phyloP scores from a whole-genome alignment of 768 basidiomycete species.

The Coprinopsis strossmayeri region DNA sequence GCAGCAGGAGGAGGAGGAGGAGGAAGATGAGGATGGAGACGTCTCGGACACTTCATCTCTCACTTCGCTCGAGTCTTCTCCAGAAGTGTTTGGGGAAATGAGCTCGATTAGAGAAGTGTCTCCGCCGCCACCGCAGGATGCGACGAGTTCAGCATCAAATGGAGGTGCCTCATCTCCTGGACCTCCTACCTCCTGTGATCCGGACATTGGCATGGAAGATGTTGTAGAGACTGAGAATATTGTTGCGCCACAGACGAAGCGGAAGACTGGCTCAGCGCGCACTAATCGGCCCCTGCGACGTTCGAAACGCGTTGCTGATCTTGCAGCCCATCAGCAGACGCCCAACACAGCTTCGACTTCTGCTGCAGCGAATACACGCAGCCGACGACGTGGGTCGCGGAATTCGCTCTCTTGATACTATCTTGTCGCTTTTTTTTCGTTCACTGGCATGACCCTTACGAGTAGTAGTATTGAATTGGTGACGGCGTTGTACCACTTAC shows the following conservation, averaged over 20 bases:
- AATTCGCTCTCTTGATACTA: constrained; percentile 29
- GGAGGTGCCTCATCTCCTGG: neutral
- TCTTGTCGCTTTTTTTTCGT: constrained; percentile 10
- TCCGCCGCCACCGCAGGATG: constrained; percentile 7
- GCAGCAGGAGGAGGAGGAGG: constrained; percentile 11
- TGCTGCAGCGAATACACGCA: constrained; percentile 9
- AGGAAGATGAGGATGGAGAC: constrained; percentile 4
- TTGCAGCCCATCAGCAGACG: constrained; percentile 29
- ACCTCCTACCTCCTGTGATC: neutral
- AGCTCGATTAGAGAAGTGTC: neutral
- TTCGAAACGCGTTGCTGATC: constrained; percentile 63
- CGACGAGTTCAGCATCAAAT: neutral
- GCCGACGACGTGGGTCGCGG: constrained; percentile 27
- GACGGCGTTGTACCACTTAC: neutral
- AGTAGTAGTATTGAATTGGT: neutral
- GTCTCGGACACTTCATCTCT: constrained; percentile 9
- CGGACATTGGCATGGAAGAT: constrained; percentile 4
- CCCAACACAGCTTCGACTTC: constrained; percentile 14
- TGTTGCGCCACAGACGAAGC: constrained; percentile 1
- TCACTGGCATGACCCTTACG: neutral
- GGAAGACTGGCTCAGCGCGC: neutral
- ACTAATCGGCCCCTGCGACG: constrained; percentile 38
- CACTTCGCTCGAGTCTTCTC: constrained; percentile 9
- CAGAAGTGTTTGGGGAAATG: constrained; percentile 1
- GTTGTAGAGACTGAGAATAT: neutral